A percentile compares a stretch with the other conserved stretches of the same genome.
Conservation (phyloP, 2,329 filamentous ascomycete species). For the Fusarium sp. region DNA sequence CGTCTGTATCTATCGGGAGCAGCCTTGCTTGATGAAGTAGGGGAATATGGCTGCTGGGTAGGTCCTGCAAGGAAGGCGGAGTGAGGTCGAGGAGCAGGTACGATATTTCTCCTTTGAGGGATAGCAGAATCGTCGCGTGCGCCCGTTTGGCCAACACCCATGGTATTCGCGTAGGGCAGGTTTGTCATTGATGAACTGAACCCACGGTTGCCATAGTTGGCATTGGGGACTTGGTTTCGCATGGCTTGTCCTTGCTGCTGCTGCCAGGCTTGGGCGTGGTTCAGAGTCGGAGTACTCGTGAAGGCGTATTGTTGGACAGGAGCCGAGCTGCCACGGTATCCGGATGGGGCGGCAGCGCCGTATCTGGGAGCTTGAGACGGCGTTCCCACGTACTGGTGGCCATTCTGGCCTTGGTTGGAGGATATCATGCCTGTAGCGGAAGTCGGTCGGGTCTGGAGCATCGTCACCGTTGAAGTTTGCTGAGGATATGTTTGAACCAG, state of each 20-base stretch:
- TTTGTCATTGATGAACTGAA: slow-evolving; percentile 56
- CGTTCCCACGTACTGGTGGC: slow-evolving; percentile 62
- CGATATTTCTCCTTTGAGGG: slow-evolving; percentile 56
- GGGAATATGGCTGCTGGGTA: slow-evolving; percentile 62
- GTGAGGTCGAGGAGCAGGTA: slow-evolving; percentile 56
- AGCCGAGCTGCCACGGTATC: slow-evolving; percentile 67
- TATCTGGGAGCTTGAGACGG: slow-evolving; percentile 49
- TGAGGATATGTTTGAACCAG: slow-evolving; percentile 85
- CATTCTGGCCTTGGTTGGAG: slow-evolving; percentile 61
- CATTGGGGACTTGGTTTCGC: slow-evolving; percentile 38
- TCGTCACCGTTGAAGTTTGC: slow-evolving; percentile 78
- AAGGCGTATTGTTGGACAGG: slow-evolving; percentile 84
- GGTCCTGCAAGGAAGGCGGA: slow-evolving; percentile 55
- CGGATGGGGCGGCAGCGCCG: slow-evolving; percentile 53
- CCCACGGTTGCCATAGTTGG: slow-evolving; percentile 48
- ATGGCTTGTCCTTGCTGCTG: slow-evolving; percentile 46
- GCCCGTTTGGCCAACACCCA: slow-evolving; percentile 53
- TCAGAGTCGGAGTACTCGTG: slow-evolving; percentile 75
- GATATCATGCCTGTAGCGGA: slow-evolving; percentile 64
- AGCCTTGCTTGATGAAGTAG: slow-evolving; percentile 59
- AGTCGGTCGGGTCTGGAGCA: slow-evolving; percentile 79
- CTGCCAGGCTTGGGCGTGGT: slow-evolving; percentile 65
- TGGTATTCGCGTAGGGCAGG: slow-evolving; percentile 53
- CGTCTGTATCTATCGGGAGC: slow-evolving; percentile 81
- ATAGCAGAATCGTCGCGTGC: slow-evolving; percentile 67